Evolutionary conservation across 495 filamentous ascomycete species (phyloP).

Genomic region (Xylaria grammica): DNA sequence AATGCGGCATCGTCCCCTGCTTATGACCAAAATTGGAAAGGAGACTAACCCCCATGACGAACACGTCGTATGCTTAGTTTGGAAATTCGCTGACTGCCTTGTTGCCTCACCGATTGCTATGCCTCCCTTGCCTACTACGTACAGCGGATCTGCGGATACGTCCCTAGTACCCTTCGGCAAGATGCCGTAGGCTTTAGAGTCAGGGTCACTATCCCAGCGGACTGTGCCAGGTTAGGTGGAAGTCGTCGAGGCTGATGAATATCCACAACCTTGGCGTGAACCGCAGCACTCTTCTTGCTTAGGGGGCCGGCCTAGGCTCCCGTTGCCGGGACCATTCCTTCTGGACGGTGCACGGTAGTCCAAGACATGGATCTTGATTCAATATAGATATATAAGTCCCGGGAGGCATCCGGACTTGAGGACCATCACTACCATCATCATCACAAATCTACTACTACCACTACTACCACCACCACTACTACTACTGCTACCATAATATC

Average conservation of each 20-base stretch:
- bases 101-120: constrained; percentile 17
- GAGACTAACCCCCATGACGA: constrained; percentile 10
- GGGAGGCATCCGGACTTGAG: constrained; percentile 15
- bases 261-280: constrained; percentile 21
- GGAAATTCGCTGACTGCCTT: constrained; percentile 16
- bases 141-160: constrained; percentile 8
- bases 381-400: constrained; percentile 25
- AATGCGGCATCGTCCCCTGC: constrained; percentile 7
- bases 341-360: constrained; percentile 8
- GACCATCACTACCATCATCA: constrained; percentile 18
- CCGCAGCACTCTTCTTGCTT: constrained; percentile 20
- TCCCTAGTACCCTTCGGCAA: constrained; percentile 2
- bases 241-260: constrained; percentile 24
- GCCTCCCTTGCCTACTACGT: neutral
- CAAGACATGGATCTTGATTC: constrained; percentile 10
- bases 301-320: constrained; percentile 15
- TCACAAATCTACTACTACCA: constrained; percentile 3
- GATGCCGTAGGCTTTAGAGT: neutral
- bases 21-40: constrained; percentile 25
- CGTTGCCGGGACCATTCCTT: constrained; percentile 22
- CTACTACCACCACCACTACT: neutral
- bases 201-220: constrained; percentile 16
- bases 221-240: constrained; percentile 13
- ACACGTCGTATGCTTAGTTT: constrained; percentile 17
- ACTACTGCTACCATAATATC: constrained; percentile 1